A percentile compares a stretch with the other conserved stretches of the same genome.
Evolutionary conservation across 2,329 filamentous ascomycete species (phyloP).

Genomic region (Alternaria tenuissima): DNA sequence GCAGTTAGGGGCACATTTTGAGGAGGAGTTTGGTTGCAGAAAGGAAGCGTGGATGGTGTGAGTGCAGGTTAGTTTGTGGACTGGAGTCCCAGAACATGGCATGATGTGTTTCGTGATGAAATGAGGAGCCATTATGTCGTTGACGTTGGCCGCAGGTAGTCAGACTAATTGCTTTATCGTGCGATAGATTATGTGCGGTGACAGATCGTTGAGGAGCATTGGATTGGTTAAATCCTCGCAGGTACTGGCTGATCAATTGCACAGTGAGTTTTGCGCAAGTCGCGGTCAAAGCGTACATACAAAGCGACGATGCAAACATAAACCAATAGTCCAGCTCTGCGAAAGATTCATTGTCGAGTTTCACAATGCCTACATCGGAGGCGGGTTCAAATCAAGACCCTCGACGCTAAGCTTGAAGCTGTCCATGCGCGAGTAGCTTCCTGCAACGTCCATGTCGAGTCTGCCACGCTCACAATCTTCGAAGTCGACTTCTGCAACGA

Average conservation of each 20-base stretch:
- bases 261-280: background rate
- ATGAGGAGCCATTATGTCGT: background rate
- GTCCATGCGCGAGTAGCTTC: constrained; percentile 82
- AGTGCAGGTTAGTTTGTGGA: constrained; percentile 3
- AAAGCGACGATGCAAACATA: background rate
- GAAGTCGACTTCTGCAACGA: constrained; percentile 80
- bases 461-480: constrained; percentile 85
- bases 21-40: background rate
- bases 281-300: background rate
- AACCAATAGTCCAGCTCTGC: background rate
- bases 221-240: background rate
- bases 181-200: background rate
- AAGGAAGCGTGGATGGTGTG: constrained; percentile 3
- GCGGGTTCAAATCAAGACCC: constrained; percentile 67
- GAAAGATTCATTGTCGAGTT: background rate
- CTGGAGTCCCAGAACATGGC: background rate
- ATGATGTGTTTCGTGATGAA: background rate
- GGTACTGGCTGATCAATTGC: background rate
- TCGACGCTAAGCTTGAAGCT: constrained; percentile 68
- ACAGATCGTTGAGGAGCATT: background rate
- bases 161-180: background rate
- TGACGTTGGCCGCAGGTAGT: background rate
- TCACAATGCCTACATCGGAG: constrained; percentile 52
- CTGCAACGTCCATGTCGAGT: constrained; percentile 83
- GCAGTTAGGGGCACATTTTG: constrained; percentile 13